Base-by-base conservation (phyloP, 23 red algal genomes). In the Gracilaria gracilis region DNA sequence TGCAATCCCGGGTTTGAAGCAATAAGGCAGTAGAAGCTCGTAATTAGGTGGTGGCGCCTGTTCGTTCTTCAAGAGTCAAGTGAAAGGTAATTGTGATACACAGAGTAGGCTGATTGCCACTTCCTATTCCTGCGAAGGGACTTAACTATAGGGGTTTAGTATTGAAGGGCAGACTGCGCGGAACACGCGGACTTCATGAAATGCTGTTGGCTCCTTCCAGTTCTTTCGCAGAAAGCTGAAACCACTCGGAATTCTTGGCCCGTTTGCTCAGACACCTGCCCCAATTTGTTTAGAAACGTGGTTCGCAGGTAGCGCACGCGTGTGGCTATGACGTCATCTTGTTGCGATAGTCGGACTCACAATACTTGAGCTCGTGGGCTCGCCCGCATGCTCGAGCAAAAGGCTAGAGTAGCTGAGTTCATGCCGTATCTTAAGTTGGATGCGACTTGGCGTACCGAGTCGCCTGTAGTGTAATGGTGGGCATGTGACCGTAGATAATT, bases 321-420 rank as follows among this genome's bases (percentile, higher is more conserved):
- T 62, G 27, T 62, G 27, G 59, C 59, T 62, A 62, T 62, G 59
- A 62, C 27, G 59, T 62, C 59, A 29, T 62, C 24, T n/a, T n/a
- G 4, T 15, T 58, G 24, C 6, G 19, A 13, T 28, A 14, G 59
- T 31, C 59, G 21, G 4, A 25, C 4, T 29, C 24, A 9, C 27
- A 24, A 62, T 31, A 29, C 24, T 11, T 62, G 11, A 62, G 59
- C 59, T 62, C 59, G 6, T 62, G 24, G 13, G 24, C 24, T 62
- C 59, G 4, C 2, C 2, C 27, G 24, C 29, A 62, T 62, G 59
- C 59, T 62, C 59, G 59, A 62, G 24, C n/a, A 11, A 6, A 29
- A 31, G 59, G 29, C 27, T 19, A 9, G 24, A 62, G 29, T 8
- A 9, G 51, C 7, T 29, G 59, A 9, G 23, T 62, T 62, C 59